phyloP scores from a whole-genome alignment of 163 green algal species.

The Coccomyxa subellipsoidea region DNA sequence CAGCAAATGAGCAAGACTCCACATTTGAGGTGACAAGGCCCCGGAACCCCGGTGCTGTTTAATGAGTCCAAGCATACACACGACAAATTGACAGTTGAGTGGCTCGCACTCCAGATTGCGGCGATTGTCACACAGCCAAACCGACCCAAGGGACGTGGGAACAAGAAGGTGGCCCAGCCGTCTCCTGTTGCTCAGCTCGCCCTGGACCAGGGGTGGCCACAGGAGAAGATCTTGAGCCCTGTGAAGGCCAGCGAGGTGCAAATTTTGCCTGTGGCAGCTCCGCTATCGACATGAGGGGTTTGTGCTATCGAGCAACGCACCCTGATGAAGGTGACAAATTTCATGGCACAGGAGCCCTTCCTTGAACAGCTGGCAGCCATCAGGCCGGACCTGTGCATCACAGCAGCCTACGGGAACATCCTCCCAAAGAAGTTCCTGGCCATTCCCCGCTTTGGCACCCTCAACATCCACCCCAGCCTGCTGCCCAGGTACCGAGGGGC shows the following conservation, averaged over 20 bases:
- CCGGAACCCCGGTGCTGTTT: too few relatives aligned
- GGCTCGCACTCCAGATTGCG: slow-evolving; percentile 44
- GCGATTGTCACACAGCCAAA: slow-evolving; percentile 90
- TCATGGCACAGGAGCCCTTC: slow-evolving; percentile 59
- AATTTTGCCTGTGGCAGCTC: neutral
- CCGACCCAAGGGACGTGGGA: slow-evolving; percentile 64
- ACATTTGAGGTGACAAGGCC: slow-evolving; percentile 69
- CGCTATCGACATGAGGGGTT: too few relatives aligned
- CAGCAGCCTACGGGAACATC: slow-evolving; percentile 96
- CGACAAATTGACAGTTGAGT: neutral
- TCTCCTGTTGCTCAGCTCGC: slow-evolving; percentile 75
- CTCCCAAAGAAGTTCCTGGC: slow-evolving; percentile 86
- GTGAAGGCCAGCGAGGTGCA: slow-evolving; percentile 52
- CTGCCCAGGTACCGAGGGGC: slow-evolving; percentile 91
- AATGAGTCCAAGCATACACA: too few relatives aligned
- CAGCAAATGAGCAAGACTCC: slow-evolving; percentile 30
- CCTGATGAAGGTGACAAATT: too few relatives aligned
- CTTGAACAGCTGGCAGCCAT: slow-evolving; percentile 64
- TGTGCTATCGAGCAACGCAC: too few relatives aligned
- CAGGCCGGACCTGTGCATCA: slow-evolving; percentile 89
- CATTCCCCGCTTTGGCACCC: slow-evolving; percentile 80
- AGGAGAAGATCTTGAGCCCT: slow-evolving; percentile 56
- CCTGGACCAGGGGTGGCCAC: slow-evolving; percentile 27
- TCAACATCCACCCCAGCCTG: slow-evolving; percentile 98
- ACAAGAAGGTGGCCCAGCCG: slow-evolving; percentile 56